Percentiles rank a stretch among this genome's conserved stretches.
Evolutionary conservation across 345 rosid species (phyloP).

Genomic region (Theobroma cacao): DNA sequence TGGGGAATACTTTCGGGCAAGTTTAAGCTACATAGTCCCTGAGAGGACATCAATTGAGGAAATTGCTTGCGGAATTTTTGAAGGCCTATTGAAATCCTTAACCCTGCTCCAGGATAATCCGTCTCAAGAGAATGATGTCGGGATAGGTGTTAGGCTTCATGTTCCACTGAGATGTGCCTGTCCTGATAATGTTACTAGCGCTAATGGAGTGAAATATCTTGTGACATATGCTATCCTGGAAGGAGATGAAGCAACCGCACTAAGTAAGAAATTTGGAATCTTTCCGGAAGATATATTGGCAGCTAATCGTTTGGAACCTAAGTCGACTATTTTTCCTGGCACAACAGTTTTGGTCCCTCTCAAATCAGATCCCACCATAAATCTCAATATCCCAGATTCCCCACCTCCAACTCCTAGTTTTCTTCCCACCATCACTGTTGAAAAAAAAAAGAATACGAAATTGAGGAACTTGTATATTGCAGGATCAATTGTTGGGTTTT

Average conservation of each 20-base stretch:
- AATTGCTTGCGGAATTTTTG: slow-evolving; percentile 46
- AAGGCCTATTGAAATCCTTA: slow-evolving; percentile 36
- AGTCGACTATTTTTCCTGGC: slow-evolving; percentile 40
- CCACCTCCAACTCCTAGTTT: slow-evolving; percentile 42
- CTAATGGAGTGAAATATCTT: slow-evolving; percentile 25
- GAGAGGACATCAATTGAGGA: slow-evolving; percentile 22
- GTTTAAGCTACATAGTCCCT: slow-evolving; percentile 24
- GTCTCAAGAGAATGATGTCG: neutral
- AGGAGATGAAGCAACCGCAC: slow-evolving; percentile 27
- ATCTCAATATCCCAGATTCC: slow-evolving; percentile 23
- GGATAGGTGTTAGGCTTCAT: slow-evolving; percentile 28
- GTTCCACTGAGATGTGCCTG: slow-evolving; percentile 61
- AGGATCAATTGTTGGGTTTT: slow-evolving; percentile 44
- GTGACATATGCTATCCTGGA: slow-evolving; percentile 50
- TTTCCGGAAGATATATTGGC: slow-evolving; percentile 30
- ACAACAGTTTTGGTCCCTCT: slow-evolving; percentile 50
- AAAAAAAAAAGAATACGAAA: slow-evolving; percentile 15
- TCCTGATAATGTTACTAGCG: slow-evolving; percentile 23
- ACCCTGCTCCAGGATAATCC: slow-evolving; percentile 33
- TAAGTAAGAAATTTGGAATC: slow-evolving; percentile 36
- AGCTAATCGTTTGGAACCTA: slow-evolving; percentile 35
- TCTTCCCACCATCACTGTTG: slow-evolving; percentile 34
- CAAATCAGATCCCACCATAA: slow-evolving; percentile 20
- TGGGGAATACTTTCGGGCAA: slow-evolving; percentile 32
- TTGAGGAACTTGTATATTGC: slow-evolving; percentile 37